These are phyloP conservation scores for Westerdykella ornata DNA, from an alignment of 2,329 filamentous ascomycete species.

Conservation along the genomic window DNA sequence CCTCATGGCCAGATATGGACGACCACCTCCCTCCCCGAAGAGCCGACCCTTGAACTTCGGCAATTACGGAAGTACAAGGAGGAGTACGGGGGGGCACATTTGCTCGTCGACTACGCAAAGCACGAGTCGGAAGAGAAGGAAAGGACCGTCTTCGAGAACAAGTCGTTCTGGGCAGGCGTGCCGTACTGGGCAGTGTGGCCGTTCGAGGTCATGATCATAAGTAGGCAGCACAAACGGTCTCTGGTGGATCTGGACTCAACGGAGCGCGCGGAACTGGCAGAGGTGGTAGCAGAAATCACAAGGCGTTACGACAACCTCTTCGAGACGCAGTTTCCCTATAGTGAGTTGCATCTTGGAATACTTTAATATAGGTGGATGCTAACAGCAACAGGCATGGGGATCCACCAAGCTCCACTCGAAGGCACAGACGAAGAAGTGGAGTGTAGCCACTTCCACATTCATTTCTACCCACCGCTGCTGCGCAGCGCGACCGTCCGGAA, in stretches of 20 bases:
- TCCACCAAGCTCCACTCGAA: constrained; percentile 88
- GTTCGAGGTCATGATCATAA: constrained; percentile 86
- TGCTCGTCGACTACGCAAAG: constrained; percentile 80
- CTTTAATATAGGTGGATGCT: neutral
- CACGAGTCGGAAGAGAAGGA: constrained; percentile 77
- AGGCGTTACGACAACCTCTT: constrained; percentile 94
- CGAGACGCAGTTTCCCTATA: constrained; percentile 94
- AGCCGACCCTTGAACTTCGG: constrained; percentile 70
- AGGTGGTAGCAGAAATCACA: constrained; percentile 80
- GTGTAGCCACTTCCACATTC: constrained; percentile 86
- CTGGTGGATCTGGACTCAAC: constrained; percentile 70
- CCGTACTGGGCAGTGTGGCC: constrained; percentile 99
- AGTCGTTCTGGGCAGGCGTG: constrained; percentile 75
- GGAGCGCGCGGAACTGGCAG: constrained; percentile 69
- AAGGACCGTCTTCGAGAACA: constrained; percentile 83
- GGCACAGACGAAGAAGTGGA: constrained; percentile 78
- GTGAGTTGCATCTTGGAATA: constrained; percentile 42
- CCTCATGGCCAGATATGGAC: constrained; percentile 97
- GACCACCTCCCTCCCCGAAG: constrained; percentile 82
- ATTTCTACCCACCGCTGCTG: constrained; percentile 92
- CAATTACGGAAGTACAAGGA: constrained; percentile 72
- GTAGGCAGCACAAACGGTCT: constrained; percentile 75
- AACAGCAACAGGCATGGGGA: constrained; percentile 62
- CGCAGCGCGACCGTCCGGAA: constrained; percentile 91
- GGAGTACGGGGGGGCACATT: constrained; percentile 64